Evolutionary conservation across 495 filamentous ascomycete genomes (phyloP).

Genomic region (Penicillium pancosmium): DNA sequence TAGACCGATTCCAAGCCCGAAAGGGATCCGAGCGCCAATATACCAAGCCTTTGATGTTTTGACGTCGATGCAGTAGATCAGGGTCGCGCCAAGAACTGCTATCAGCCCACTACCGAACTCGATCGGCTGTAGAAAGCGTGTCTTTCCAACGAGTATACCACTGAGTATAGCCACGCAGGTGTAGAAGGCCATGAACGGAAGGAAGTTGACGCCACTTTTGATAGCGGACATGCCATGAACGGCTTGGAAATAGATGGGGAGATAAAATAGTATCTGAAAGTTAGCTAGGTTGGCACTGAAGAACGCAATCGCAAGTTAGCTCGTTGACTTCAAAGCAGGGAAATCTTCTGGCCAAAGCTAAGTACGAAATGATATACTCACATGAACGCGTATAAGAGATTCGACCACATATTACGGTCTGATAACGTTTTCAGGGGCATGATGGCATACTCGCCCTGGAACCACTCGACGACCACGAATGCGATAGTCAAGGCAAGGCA

Average conservation of each 20-base stretch:
- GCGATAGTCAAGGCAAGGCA: slow-evolving; percentile 29
- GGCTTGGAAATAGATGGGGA: slow-evolving; percentile 67
- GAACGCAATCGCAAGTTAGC: slow-evolving; percentile 26
- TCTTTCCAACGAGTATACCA: not conserved
- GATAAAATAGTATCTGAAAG: slow-evolving; percentile 58
- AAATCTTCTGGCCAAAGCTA: not conserved
- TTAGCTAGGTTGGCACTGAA: slow-evolving; percentile 37
- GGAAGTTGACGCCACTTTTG: slow-evolving; percentile 52
- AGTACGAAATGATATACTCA: not conserved
- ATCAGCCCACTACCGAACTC: not conserved
- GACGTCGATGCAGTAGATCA: not conserved
- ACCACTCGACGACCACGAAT: slow-evolving; percentile 36
- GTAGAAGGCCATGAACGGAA: slow-evolving; percentile 38
- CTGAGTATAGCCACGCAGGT: not conserved
- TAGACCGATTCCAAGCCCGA: not conserved
- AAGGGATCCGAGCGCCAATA: not conserved
- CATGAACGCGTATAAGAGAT: not conserved
- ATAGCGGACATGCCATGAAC: slow-evolving; percentile 49
- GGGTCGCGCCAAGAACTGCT: not conserved
- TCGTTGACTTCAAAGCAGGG: not conserved
- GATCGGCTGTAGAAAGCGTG: not conserved
- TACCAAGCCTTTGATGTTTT: not conserved
- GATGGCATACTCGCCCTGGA: slow-evolving; percentile 36
- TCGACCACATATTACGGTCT: slow-evolving; percentile 29
- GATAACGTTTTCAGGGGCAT: slow-evolving; percentile 39